Base-by-base conservation (phyloP, 352 stramenopile species). In the Globisporangium orthogonon region DNA sequence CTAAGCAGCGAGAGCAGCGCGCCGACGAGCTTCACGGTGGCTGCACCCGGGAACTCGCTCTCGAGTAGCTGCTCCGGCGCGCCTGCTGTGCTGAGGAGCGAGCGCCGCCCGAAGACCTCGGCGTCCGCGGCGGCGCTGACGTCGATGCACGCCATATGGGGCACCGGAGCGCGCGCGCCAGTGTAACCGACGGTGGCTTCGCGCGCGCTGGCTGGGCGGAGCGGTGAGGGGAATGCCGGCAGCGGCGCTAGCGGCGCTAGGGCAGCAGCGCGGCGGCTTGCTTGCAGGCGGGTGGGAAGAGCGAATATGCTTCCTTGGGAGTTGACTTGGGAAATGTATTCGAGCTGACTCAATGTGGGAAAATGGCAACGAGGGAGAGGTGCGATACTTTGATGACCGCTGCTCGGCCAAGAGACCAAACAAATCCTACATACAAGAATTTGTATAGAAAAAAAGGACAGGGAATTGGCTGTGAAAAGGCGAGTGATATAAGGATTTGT, bases 1-100 rank as follows among this genome's bases (percentile, higher is more conserved):
- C 79, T 79, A 41, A 91, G 59, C 28, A 95, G 55, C 3, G 85
- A 95, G 2, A 87, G 57, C 29, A 89, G 62, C 63, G 84, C 84
- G 50, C 73, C 71, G 31, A 70, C 61, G n/a, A 79, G 77, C 54
- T 79, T 75, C 33, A 91, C 63, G n/a, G 67, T 74, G 30, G 71
- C 56, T 1, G 67, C 82, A 47, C 78, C 73, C n/a, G 52, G 43
- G 49, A 91, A 89, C 60, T 89, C 82, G 23, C 30, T 53, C 56
- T 88, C 65, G 7, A 83, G 70, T 51, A 67, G 52, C 45, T 68
- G 43, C 43, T 23, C 23, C 23, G 23, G 23, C 4, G 35, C 35
- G 35, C 7, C 35, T 1, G 3, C 35, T 1, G 23, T 6, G 30
- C 15, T 35, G 23, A 55, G 50, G 18, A 23, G 50, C 4, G 35